Conservation (phyloP, 208 protist genomes). For the Herpetomonas samuelpessoai region DNA sequence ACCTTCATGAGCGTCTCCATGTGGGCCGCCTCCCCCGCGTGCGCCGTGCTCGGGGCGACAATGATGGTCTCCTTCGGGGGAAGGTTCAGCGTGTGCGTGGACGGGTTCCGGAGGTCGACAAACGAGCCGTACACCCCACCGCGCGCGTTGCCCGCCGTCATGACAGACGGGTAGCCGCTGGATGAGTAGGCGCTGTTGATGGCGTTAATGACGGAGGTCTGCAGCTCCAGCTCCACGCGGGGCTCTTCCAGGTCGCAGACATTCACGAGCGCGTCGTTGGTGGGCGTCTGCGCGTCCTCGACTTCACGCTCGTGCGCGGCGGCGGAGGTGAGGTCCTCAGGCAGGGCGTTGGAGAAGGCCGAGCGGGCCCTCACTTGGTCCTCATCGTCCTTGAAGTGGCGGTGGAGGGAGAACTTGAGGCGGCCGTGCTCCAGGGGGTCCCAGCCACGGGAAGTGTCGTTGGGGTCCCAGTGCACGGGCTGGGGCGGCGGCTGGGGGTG, state of each 20-base stretch:
- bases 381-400: slow-evolving; percentile 19
- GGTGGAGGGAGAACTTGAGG: slow-evolving; percentile 35
- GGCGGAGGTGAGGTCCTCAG: slow-evolving; percentile 10
- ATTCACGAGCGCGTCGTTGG: slow-evolving; percentile 21
- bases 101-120: slow-evolving; percentile 59
- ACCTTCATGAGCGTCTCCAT: slow-evolving; percentile 23
- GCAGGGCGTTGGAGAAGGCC: slow-evolving; percentile 6
- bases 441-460: slow-evolving; percentile 24
- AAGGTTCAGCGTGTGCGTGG: slow-evolving; percentile 54
- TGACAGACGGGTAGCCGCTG: slow-evolving; percentile 64
- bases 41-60: slow-evolving; percentile 16
- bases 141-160: slow-evolving; percentile 25
- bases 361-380: slow-evolving; percentile 4
- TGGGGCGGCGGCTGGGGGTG: too few species aligned
- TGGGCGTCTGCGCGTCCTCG: slow-evolving; percentile 14
- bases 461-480: slow-evolving; percentile 8
- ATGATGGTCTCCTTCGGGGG: slow-evolving; percentile 65
- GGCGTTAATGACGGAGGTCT: slow-evolving; percentile 60
- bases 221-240: slow-evolving; percentile 35
- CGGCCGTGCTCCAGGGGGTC: slow-evolving; percentile 29
- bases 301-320: slow-evolving; percentile 9
- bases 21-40: background rate
- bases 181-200: slow-evolving; percentile 76
- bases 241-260: slow-evolving; percentile 21
- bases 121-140: slow-evolving; percentile 64